Evolutionary conservation across 2,329 filamentous ascomycete species (phyloP).

Genomic region (Aureobasidium zeae): DNA sequence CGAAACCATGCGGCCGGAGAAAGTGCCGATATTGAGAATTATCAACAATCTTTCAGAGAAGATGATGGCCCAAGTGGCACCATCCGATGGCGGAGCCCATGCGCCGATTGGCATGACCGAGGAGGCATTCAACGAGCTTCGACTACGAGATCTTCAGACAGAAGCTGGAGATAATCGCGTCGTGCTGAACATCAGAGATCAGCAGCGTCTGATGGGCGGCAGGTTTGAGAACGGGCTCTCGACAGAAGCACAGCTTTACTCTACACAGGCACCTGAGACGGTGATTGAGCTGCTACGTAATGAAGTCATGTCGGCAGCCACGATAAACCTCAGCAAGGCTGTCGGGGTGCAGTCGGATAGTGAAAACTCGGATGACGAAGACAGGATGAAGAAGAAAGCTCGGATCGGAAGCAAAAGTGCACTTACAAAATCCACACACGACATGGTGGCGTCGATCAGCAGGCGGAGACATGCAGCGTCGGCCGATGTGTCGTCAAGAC

Average conservation of each 20-base stretch:
- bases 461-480: constrained; percentile 34
- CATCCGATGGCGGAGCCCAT: constrained; percentile 61
- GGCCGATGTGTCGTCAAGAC: constrained; percentile 17
- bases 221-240: constrained; percentile 33
- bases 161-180: constrained; percentile 67
- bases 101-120: constrained; percentile 60
- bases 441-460: constrained; percentile 56
- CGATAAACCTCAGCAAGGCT: constrained; percentile 45
- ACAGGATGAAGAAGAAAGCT: constrained; percentile 32
- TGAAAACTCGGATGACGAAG: constrained; percentile 45
- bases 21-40: constrained; percentile 79
- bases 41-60: constrained; percentile 89
- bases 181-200: constrained; percentile 78
- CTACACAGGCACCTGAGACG: constrained; percentile 58
- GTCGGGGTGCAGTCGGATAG: constrained; percentile 63
- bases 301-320: constrained; percentile 43
- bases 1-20: constrained; percentile 77
- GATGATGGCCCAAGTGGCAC: constrained; percentile 78
- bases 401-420: constrained; percentile 63
- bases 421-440: constrained; percentile 53
- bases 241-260: constrained; percentile 48
- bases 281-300: constrained; percentile 56
- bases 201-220: constrained; percentile 67
- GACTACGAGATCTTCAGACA: constrained; percentile 69
- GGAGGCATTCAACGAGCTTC: constrained; percentile 62